These are phyloP conservation scores for Cryphonectria naterciae DNA, from an alignment of 2,329 filamentous ascomycete genomes.

Conservation along the genomic window DNA sequence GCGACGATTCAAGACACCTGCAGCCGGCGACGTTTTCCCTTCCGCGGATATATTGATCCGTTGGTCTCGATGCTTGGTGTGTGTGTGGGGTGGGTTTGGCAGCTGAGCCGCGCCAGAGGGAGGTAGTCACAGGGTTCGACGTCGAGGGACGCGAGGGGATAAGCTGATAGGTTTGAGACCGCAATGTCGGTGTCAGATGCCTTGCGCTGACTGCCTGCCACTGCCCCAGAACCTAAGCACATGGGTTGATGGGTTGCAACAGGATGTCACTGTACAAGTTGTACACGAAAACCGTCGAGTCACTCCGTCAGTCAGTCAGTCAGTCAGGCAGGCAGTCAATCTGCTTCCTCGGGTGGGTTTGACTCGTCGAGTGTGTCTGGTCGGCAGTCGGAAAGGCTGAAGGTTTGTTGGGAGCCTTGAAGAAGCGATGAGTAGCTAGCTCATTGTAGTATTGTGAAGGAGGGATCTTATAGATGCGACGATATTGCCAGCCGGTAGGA, in stretches of 20 bases:
- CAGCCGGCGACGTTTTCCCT: conserved; percentile 10
- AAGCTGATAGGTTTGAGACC: conserved; percentile 24
- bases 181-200: conserved; percentile 25
- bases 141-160: conserved; percentile 10
- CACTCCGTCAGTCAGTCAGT: too few species aligned
- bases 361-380: not conserved
- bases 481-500: not conserved
- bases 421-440: too few species aligned
- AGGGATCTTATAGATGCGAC: not conserved
- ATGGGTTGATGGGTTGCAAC: not conserved
- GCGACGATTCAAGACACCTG: conserved; percentile 8
- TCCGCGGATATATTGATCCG: not conserved
- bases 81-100: not conserved
- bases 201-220: conserved; percentile 20
- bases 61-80: not conserved
- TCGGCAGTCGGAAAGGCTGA: not conserved
- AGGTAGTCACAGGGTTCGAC: conserved; percentile 8
- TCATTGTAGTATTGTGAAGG: not conserved
- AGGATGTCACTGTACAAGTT: conserved; percentile 9
- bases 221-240: not conserved
- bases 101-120: conserved; percentile 8
- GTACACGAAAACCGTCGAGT: not conserved
- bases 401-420: not conserved
- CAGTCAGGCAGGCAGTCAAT: too few species aligned
- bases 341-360: not conserved